Conservation (phyloP, 306 rosid genomes). For the Rosa chinensis region DNA sequence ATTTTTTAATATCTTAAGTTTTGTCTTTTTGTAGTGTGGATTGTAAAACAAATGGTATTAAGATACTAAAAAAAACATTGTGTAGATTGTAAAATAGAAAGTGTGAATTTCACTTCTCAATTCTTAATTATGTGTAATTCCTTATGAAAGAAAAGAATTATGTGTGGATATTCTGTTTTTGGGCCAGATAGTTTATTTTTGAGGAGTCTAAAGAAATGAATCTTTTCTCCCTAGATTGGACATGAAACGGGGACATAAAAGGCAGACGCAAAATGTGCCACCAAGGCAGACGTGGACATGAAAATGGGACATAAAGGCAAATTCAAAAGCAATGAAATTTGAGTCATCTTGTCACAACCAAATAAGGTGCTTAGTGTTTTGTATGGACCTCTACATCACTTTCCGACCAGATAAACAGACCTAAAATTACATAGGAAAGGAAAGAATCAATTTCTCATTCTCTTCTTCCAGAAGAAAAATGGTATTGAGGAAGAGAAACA, state of each 20-base stretch:
- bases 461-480: conserved; percentile 15
- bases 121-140: too few species aligned
- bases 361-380: conserved; percentile 15
- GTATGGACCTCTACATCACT: conserved; percentile 32
- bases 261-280: conserved; percentile 30
- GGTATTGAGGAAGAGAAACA: conserved; percentile 1
- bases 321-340: conserved; percentile 25
- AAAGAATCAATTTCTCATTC: conserved; percentile 29
- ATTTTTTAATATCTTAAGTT: too few species aligned
- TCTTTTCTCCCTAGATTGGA: conserved; percentile 5
- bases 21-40: too few species aligned
- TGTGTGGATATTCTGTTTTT: background rate
- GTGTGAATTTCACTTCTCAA: too few species aligned
- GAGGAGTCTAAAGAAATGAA: conserved; percentile 17
- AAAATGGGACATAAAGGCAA: conserved; percentile 29
- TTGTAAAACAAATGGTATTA: too few species aligned
- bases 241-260: conserved; percentile 22
- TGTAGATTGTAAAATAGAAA: too few species aligned
- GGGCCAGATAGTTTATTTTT: background rate
- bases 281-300: conserved; percentile 21
- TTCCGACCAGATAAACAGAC: conserved; percentile 25
- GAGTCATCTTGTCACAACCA: conserved; percentile 32
- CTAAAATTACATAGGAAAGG: conserved; percentile 2
- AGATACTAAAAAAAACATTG: too few species aligned
- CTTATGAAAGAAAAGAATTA: background rate